Evolutionary conservation across 768 basidiomycete species (phyloP).

Genomic region (Hemileccinum rubropunctum): DNA sequence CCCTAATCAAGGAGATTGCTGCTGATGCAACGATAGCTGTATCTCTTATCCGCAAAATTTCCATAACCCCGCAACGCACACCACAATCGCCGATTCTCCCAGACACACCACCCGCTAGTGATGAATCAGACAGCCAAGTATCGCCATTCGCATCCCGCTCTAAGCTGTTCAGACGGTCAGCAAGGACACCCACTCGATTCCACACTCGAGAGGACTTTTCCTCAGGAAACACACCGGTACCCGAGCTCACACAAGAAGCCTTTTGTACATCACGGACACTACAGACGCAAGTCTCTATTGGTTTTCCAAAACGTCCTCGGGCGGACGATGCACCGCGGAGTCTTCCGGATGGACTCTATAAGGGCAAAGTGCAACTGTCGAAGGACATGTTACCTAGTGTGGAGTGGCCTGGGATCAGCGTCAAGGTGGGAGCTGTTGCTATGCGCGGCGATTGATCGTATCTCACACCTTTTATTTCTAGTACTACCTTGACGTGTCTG

Average conservation of each 20-base stretch:
- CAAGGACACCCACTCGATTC: constrained; percentile 20
- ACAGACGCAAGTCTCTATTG: constrained; percentile 49
- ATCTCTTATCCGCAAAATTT: constrained; percentile 59
- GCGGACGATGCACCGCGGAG: constrained; percentile 44
- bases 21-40: constrained; percentile 70
- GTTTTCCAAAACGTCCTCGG: constrained; percentile 67
- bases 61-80: constrained; percentile 42
- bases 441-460: constrained; percentile 5
- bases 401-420: constrained; percentile 63
- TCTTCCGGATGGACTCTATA: constrained; percentile 68
- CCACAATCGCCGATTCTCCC: constrained; percentile 46
- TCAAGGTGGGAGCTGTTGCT: constrained; percentile 49
- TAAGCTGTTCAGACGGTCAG: constrained; percentile 32
- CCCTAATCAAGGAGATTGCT: constrained; percentile 62
- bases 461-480: constrained; percentile 26
- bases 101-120: constrained; percentile 46
- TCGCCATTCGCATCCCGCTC: constrained; percentile 9
- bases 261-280: constrained; percentile 25
- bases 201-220: constrained; percentile 8
- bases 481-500: constrained; percentile 75
- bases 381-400: constrained; percentile 63
- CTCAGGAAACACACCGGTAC: constrained; percentile 23
- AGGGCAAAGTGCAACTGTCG: constrained; percentile 52
- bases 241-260: constrained; percentile 20
- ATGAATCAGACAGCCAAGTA: constrained; percentile 36